Conservation (phyloP, 495 filamentous ascomycete species). For the Aspergillus saccharolyticus region DNA sequence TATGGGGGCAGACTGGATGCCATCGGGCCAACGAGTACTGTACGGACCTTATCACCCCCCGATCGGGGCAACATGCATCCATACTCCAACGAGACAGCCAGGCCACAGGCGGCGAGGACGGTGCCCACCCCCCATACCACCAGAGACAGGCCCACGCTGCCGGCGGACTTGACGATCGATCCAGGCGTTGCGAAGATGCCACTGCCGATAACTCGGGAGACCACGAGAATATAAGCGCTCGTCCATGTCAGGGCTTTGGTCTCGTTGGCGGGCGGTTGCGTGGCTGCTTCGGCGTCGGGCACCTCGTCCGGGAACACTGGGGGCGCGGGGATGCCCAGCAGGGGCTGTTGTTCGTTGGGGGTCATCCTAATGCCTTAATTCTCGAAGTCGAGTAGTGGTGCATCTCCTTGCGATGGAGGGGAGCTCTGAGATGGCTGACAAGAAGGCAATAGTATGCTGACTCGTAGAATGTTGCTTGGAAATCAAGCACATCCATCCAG, state of each 20-base stretch:
- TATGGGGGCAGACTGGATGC: slow-evolving; percentile 2
- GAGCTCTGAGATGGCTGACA: too few species aligned
- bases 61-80: slow-evolving; percentile 68
- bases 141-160: slow-evolving; percentile 62
- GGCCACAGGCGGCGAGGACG: slow-evolving; percentile 52
- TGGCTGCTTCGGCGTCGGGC: not conserved
- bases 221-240: slow-evolving; percentile 68
- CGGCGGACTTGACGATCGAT: slow-evolving; percentile 59
- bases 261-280: not conserved
- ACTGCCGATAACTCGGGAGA: slow-evolving; percentile 69
- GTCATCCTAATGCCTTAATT: too few species aligned
- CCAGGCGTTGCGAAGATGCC: slow-evolving; percentile 75
- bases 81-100: slow-evolving; percentile 61
- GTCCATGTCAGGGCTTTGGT: slow-evolving; percentile 51
- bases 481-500: slow-evolving; percentile 20
- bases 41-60: slow-evolving; percentile 66
- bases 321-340: slow-evolving; percentile 12
- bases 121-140: slow-evolving; percentile 62
- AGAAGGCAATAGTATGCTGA: too few species aligned
- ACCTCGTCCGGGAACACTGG: not conserved
- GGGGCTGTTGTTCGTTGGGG: slow-evolving; percentile 24
- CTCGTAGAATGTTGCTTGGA: slow-evolving; percentile 31
- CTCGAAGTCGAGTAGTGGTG: too few species aligned
- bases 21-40: too few species aligned
- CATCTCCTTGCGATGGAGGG: not conserved